phyloP scores from a whole-genome alignment of 164 flowering plant species.

The Vitis rotundifolia region DNA sequence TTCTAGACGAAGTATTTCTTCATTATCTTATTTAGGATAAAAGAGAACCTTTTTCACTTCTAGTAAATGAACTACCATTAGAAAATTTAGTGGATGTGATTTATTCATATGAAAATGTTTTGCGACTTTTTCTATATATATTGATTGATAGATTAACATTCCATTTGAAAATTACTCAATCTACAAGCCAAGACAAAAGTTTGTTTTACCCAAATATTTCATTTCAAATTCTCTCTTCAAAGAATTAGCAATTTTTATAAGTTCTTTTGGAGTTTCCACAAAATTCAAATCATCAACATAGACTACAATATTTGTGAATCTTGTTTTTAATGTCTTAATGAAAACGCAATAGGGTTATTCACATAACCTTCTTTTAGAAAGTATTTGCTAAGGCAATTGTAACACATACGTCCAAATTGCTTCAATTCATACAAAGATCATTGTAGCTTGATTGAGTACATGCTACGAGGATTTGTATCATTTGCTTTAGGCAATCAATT shows the following conservation, averaged over 20 bases:
- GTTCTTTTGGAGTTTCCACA: too few species aligned
- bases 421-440: constrained; percentile 11
- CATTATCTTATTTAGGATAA: neutral
- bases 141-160: too few species aligned
- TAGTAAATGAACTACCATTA: neutral
- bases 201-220: too few species aligned
- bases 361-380: constrained; percentile 11
- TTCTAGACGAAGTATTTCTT: neutral
- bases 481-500: neutral
- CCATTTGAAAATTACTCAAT: too few species aligned
- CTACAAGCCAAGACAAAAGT: too few species aligned
- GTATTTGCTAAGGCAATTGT: constrained; percentile 18
- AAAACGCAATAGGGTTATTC: neutral
- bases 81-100: neutral
- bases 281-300: too few species aligned
- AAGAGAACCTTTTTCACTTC: neutral
- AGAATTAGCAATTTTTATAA: too few species aligned
- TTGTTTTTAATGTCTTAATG: too few species aligned
- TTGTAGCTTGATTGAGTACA: neutral
- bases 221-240: too few species aligned
- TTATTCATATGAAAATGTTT: too few species aligned
- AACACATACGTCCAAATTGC: constrained; percentile 12
- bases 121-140: too few species aligned
- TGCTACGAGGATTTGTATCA: neutral
- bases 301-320: too few species aligned